Conservation (phyloP, 1,284 basidiomycete species). For the Neotropicomus parvogracilis region DNA sequence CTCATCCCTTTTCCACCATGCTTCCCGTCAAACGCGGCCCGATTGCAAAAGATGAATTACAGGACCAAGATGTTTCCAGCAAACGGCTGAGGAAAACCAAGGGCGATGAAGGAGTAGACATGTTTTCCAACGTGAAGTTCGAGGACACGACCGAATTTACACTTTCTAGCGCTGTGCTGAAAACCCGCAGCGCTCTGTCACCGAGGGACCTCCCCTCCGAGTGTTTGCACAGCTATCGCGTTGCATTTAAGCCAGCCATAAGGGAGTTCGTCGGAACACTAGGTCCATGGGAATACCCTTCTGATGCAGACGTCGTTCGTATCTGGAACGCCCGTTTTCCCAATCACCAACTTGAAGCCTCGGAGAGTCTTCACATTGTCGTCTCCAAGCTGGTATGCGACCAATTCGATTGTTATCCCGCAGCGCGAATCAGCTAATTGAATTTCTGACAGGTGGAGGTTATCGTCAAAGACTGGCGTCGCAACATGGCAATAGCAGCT, state of each 20-base stretch:
- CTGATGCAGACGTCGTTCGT: background rate
- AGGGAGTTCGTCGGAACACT: background rate
- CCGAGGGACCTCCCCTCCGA: background rate
- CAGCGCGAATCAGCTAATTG: background rate
- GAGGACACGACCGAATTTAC: background rate
- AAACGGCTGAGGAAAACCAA: background rate
- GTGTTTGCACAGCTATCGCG: background rate
- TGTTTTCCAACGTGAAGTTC: background rate
- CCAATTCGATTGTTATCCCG: background rate
- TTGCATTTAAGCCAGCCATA: background rate
- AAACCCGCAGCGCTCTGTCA: background rate
- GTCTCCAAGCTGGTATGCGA: conserved; percentile 2
- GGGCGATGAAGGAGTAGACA: background rate
- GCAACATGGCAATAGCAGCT: background rate
- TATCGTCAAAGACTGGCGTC: background rate
- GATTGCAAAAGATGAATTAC: background rate
- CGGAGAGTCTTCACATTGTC: background rate
- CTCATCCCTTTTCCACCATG: background rate
- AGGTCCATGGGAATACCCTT: background rate
- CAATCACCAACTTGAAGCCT: background rate
- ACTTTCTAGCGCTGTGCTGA: background rate
- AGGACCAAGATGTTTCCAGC: too few relatives aligned
- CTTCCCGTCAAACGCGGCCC: background rate
- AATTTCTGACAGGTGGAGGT: background rate
- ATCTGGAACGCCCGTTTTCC: conserved; percentile 2